Base-by-base conservation (phyloP, 441 rosid species). In the Macaranga tanarius region DNA sequence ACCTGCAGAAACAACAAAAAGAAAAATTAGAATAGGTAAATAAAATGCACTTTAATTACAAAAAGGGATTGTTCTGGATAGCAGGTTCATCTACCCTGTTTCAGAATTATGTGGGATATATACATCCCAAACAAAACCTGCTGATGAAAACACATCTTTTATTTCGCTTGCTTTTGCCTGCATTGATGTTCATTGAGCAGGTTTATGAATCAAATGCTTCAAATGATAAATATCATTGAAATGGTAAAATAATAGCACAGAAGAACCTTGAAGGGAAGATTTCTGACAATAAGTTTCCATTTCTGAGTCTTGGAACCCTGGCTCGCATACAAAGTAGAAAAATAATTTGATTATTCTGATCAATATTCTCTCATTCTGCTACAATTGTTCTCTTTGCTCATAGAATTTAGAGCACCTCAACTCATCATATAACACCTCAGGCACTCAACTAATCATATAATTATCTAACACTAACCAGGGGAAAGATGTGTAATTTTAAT, bases 271-370 rank as follows among this genome's bases (percentile, higher is more conserved):
- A 92, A 95, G 62, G 98, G 98, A 72, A 92, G 92, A 77, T 91
- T 92, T 81, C 99, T 87, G 76, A 91, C 70, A 73, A 95, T 92
- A 71, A 95, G 85, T 76, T 95, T 95, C 99, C 99, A 95, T 84
- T 92, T 95, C 82, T 89, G 96, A 81, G 93, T 88, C 89, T 92
- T 95, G 73, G 96, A 89, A 73, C 99, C 97, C 96, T 95, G 87
- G n/a, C 44, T 68, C 79, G 73, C 26, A 71, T 81, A 76, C n/a
- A 75, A 19, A 74, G 69, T 16, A 38, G 42, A 73, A 69, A 75
- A 45, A 42, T 48, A 52, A 65, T 70, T 75, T 69, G 56, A 73
- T 57, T 51, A 56, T 65, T 10, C 22, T 0, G 2, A 25, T 10
- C 4, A 44, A 58, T 38, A 51, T 19, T 20, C 16, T 9, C 25